Evolutionary conservation across 441 rosid genomes (phyloP).

Genomic region (Hura crepitans): DNA sequence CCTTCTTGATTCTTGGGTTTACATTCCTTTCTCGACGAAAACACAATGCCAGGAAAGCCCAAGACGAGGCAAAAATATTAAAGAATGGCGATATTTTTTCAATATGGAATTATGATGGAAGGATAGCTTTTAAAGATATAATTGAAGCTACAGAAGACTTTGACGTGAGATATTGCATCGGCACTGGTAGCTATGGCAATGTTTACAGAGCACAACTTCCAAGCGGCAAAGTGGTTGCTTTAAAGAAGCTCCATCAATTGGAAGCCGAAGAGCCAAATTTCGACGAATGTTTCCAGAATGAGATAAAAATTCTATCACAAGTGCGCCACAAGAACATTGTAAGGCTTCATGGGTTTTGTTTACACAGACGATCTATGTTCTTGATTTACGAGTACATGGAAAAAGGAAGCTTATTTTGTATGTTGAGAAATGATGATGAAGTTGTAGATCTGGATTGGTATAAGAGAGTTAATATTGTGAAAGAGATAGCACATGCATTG

Average conservation of each 20-base stretch:
- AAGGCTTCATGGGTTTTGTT: constrained; percentile 34
- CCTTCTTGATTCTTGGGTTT: no score
- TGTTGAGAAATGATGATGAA: constrained; percentile 15
- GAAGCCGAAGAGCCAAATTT: background rate
- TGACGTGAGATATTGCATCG: constrained; percentile 24
- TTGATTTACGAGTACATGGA: constrained; percentile 32
- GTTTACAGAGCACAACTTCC: constrained; percentile 28
- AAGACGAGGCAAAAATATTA: no score
- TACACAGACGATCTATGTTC: constrained; percentile 15
- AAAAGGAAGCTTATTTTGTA: constrained; percentile 23
- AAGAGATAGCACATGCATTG: constrained; percentile 32
- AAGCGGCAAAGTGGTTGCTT: constrained; percentile 19
- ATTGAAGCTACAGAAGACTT: constrained; percentile 26
- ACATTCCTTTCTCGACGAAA: no score
- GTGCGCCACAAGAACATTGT: constrained; percentile 35
- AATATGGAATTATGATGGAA: no score
- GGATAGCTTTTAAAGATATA: no score
- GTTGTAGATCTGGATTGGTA: constrained; percentile 30
- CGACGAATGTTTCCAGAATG: constrained; percentile 16
- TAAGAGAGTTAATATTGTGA: constrained; percentile 24
- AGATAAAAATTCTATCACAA: constrained; percentile 26
- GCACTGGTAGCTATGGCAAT: constrained; percentile 25
- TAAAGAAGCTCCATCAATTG: constrained; percentile 26
- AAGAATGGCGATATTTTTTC: no score
- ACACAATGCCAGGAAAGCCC: no score